Evolutionary conservation across 2,329 filamentous ascomycete genomes (phyloP).

Genomic region (Orbilia javanica): DNA sequence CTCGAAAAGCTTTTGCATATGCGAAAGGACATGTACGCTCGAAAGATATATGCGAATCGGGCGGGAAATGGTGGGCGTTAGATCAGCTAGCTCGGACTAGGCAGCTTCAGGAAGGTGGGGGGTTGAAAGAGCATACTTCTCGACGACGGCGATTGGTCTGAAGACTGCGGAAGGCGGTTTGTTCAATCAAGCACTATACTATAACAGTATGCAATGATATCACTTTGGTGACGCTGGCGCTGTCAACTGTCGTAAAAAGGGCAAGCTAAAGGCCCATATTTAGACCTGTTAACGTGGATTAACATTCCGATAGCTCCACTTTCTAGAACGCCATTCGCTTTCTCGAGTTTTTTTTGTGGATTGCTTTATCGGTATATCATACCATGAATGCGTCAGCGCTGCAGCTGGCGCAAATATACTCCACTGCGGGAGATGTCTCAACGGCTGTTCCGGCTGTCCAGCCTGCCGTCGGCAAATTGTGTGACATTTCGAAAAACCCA

Average conservation of each 20-base stretch:
- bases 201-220: slow-evolving; percentile 5
- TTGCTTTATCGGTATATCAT: not conserved
- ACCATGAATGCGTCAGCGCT: not conserved
- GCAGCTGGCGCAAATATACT: not conserved
- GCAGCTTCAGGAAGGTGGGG: slow-evolving; percentile 5
- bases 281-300: not conserved
- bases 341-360: not conserved
- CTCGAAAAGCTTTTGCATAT: not conserved
- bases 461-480: slow-evolving; percentile 7
- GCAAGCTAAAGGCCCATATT: not conserved
- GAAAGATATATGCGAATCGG: slow-evolving; percentile 3
- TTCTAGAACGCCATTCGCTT: not conserved
- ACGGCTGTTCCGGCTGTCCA: slow-evolving; percentile 8
- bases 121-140: not conserved
- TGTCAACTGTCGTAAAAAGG: not conserved
- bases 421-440: not conserved
- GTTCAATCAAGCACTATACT: too few relatives aligned
- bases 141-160: not conserved
- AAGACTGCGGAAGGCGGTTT: not conserved
- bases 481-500: too few relatives aligned
- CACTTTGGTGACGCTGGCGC: not conserved
- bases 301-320: slow-evolving; percentile 3
- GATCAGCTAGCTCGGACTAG: not conserved
- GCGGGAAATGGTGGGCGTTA: not conserved
- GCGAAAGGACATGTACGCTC: not conserved